Evolutionary conservation across 2,329 filamentous ascomycete species (phyloP).

Genomic region (Venturiaceae sp.): DNA sequence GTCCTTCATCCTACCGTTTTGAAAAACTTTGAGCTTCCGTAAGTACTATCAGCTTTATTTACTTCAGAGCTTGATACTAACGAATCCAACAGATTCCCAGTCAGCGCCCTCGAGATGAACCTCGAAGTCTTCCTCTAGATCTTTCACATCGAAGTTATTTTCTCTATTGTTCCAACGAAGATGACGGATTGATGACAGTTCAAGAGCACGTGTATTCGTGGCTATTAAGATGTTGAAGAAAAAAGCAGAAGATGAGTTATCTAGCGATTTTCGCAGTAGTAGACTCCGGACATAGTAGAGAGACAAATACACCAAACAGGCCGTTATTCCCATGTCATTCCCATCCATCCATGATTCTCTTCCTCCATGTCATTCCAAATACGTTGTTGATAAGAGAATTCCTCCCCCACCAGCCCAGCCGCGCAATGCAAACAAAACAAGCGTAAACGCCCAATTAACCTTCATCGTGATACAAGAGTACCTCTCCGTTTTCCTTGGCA

Average conservation of each 20-base stretch:
- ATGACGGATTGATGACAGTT: background rate
- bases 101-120: constrained; percentile 90
- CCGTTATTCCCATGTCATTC: background rate
- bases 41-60: constrained; percentile 19
- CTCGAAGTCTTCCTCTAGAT: constrained; percentile 78
- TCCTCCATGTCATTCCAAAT: background rate
- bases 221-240: background rate
- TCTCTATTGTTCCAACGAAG: no score
- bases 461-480: background rate
- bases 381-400: background rate
- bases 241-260: background rate
- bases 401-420: background rate
- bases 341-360: background rate
- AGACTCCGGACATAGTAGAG: no score
- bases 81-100: constrained; percentile 50
- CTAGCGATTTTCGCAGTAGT: no score
- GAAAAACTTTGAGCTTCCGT: constrained; percentile 86
- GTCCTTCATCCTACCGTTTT: constrained; percentile 89
- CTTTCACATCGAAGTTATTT: background rate
- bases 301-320: no score
- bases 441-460: background rate
- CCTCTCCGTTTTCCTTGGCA: background rate
- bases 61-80: background rate
- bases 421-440: constrained; percentile 1
- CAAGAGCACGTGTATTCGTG: background rate